Percentiles rank a stretch among this genome's conserved stretches.
These are phyloP conservation scores for Ceratocystis ficicola DNA, from an alignment of 2,329 filamentous ascomycete species.

Conservation along the genomic window DNA sequence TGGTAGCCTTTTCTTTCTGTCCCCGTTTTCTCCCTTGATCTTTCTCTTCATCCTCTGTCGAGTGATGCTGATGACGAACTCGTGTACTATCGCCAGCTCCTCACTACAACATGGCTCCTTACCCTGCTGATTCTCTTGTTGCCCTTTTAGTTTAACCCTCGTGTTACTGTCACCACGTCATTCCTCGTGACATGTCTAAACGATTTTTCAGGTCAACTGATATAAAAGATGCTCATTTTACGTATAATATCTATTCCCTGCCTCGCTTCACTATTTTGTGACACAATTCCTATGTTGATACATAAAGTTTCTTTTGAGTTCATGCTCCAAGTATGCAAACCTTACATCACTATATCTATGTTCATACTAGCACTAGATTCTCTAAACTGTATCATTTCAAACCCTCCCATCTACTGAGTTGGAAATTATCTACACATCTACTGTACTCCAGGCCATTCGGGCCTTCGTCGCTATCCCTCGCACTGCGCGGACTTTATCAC, in stretches of 20 bases:
- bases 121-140: neutral
- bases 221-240: too few species aligned
- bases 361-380: neutral
- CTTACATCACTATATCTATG: too few species aligned
- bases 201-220: too few species aligned
- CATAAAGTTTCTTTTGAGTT: too few species aligned
- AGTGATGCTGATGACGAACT: neutral
- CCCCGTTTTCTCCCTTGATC: slow-evolving; percentile 24
- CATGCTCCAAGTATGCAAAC: too few species aligned
- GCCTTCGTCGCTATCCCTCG: slow-evolving; percentile 39
- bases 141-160: neutral
- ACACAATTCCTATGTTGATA: too few species aligned
- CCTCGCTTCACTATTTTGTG: too few species aligned
- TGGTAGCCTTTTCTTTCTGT: slow-evolving; percentile 4
- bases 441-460: slow-evolving; percentile 37
- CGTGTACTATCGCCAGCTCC: neutral
- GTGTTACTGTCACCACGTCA: neutral
- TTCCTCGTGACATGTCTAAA: too few species aligned
- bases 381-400: neutral
- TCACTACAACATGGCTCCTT: neutral
- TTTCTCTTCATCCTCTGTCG: slow-evolving; percentile 3
- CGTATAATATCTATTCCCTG: too few species aligned
- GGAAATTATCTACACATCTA: slow-evolving; percentile 25
- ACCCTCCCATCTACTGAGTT: slow-evolving; percentile 25
- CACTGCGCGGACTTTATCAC: slow-evolving; percentile 42